phyloP scores from a whole-genome alignment of 176 grass and related monocot genomes.

The Carex scoparia region DNA sequence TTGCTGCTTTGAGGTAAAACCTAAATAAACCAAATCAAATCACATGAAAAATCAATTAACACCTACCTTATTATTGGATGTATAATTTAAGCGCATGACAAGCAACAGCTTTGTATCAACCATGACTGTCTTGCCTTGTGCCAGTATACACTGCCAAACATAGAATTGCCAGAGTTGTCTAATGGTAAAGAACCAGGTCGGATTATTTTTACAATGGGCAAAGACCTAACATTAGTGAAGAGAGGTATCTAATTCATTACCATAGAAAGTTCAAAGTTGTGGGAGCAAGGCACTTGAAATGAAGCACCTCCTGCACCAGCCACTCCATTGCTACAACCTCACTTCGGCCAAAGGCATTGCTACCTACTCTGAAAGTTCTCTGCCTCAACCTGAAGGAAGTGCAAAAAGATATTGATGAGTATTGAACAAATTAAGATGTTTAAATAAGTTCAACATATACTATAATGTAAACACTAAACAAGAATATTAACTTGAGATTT shows the following conservation, averaged over 20 bases:
- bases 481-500: background rate
- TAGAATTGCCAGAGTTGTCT: background rate
- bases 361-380: slow-evolving; percentile 59
- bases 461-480: background rate
- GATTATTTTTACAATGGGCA: background rate
- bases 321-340: slow-evolving; percentile 96
- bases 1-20: slow-evolving; percentile 90
- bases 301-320: slow-evolving; percentile 77
- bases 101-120: background rate
- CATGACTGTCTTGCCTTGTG: background rate
- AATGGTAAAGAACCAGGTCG: background rate
- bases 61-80: background rate
- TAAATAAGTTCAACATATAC: background rate
- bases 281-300: slow-evolving; percentile 70
- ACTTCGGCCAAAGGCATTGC: slow-evolving; percentile 50
- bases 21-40: slow-evolving; percentile 24
- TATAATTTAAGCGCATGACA: background rate
- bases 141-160: background rate
- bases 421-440: background rate
- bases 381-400: slow-evolving; percentile 54
- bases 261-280: slow-evolving; percentile 80
- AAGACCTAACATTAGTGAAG: background rate
- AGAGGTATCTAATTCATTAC: slow-evolving; percentile 24
- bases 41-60: background rate
- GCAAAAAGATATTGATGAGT: background rate